A percentile compares a stretch with the other conserved stretches of the same genome.
These are phyloP conservation scores for Orbilia blumenaviensis DNA, from an alignment of 2,329 filamentous ascomycete genomes.

Conservation along the genomic window DNA sequence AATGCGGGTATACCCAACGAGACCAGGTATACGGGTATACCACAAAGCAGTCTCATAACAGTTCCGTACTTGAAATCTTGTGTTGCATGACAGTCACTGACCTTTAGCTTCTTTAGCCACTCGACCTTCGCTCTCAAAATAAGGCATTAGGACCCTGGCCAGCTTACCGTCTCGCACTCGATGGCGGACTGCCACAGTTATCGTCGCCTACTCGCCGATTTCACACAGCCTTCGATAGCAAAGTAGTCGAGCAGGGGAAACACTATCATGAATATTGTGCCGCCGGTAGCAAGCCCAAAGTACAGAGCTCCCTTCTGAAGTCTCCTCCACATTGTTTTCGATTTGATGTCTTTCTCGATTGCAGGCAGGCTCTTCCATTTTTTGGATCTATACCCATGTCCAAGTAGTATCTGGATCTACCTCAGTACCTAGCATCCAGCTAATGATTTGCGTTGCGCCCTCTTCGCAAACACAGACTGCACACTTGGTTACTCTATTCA, in stretches of 20 bases:
- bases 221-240: not conserved
- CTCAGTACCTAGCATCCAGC: conserved; percentile 16
- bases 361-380: not conserved
- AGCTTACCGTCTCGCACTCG: no score
- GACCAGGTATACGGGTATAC: no score
- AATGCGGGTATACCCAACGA: no score
- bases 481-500: not conserved
- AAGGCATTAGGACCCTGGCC: no score
- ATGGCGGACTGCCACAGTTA: no score
- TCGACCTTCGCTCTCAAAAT: no score
- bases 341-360: not conserved
- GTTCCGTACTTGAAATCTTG: no score
- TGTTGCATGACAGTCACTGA: no score
- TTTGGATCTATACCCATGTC: conserved; percentile 10
- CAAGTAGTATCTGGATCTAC: conserved; percentile 6
- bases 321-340: not conserved
- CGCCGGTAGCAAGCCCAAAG: not conserved
- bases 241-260: not conserved
- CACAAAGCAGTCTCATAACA: no score
- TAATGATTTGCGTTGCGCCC: conserved; percentile 16
- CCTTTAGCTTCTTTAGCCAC: no score
- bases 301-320: not conserved
- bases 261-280: not conserved
- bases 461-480: no score
- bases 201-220: no score